phyloP scores from a whole-genome alignment of 1,284 basidiomycete species.

The Pisolithus thermaeus region DNA sequence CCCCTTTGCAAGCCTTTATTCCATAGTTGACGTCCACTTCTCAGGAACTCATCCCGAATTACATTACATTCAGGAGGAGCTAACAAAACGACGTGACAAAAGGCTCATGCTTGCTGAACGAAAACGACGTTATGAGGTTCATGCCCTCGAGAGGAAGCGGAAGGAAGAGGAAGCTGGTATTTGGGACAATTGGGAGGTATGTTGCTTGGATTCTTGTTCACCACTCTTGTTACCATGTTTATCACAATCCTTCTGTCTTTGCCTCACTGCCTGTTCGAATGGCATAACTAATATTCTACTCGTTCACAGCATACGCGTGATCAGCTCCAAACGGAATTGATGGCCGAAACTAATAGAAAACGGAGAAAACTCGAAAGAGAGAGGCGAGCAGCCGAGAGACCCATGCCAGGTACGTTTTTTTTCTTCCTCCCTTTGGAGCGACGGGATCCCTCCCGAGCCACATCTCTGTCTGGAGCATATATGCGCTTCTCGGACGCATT shows the following conservation, averaged over 20 bases:
- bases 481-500: background rate
- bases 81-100: slow-evolving; percentile 67
- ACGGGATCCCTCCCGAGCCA: too few species aligned
- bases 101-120: slow-evolving; percentile 67
- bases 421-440: background rate
- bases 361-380: slow-evolving; percentile 77
- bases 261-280: slow-evolving; percentile 3
- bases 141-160: slow-evolving; percentile 50
- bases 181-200: slow-evolving; percentile 77
- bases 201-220: slow-evolving; percentile 12
- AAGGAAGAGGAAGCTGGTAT: slow-evolving; percentile 57
- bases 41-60: slow-evolving; percentile 79
- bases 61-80: slow-evolving; percentile 68
- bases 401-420: slow-evolving; percentile 54
- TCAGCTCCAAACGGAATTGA: slow-evolving; percentile 76
- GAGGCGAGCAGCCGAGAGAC: slow-evolving; percentile 66
- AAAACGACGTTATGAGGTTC: slow-evolving; percentile 59
- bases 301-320: slow-evolving; percentile 51
- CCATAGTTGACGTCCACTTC: background rate
- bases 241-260: background rate
- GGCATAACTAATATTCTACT: slow-evolving; percentile 6
- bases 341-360: slow-evolving; percentile 79
- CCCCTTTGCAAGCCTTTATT: slow-evolving; percentile 7
- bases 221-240: background rate
- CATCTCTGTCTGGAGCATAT: background rate